Base-by-base conservation (phyloP, 371 early-diverging fungal species). In the Actinomortierella wolfii region DNA sequence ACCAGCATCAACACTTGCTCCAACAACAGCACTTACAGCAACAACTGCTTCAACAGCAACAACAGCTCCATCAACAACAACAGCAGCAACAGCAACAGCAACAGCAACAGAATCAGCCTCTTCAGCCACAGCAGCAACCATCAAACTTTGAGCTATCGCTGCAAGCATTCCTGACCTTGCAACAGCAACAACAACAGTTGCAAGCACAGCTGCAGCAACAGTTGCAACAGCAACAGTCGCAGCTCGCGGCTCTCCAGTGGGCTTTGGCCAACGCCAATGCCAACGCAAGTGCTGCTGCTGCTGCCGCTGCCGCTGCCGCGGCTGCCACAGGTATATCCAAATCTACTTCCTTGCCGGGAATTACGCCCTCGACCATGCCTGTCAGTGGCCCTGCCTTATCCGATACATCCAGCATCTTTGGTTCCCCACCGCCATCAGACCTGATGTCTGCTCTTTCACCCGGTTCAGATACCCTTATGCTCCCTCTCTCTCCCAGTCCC, bases 381-480 rank as follows among this genome's bases (percentile, higher is more conserved):
- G 11, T 4, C 34, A 34, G 34, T 34, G 34, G 34, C 11, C 34
- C 34, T 6, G 34, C 34, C 7, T 11, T 34, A 11, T 34, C 34
- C 34, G 34, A 34, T 11, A 34, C 34, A 11, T 34, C 34, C 7
- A 34, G 34, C 34, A 34, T 34, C 11, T 34, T 34, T 34, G 34
- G 34, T 11, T 34, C 34, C 7, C 34, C 34, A 34, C 34, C 34
- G 11, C 34, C 73, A 15, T 66, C 73, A 17, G 67, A 71, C 44
- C 24, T 71, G 45, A 56, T 61, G 59, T 76, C 74, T 0, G 64
- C 80, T 0, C 51, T 70, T 20, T 62, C 73, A 0, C 76, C 76
- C 24, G 56, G 67, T 51, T 51, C 65, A 13, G 59, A 70, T 56
- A 64, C 59, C 13, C 20, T 68, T 45, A 59, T 65, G 74, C 59